Conservation (phyloP, 2,329 filamentous ascomycete genomes). For the Pyrenophora graminea region DNA sequence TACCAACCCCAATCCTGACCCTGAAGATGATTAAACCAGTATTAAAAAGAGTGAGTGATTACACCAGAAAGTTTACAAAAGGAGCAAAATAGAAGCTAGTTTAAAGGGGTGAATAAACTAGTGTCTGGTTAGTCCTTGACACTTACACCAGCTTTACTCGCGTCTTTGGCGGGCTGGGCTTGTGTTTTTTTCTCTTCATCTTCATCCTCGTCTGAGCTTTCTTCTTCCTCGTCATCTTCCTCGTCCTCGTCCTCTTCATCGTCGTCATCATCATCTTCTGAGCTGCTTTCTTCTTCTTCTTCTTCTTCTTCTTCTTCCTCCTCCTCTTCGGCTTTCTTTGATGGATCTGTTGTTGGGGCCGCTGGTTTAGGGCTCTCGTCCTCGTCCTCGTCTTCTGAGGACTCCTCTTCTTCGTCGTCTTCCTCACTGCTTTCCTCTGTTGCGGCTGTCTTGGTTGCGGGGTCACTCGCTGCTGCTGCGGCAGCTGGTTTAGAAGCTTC, state of each 20-base stretch:
- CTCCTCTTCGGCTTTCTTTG: neutral
- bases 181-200: constrained; percentile 26
- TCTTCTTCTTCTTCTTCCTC: constrained; percentile 6
- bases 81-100: too few relatives aligned
- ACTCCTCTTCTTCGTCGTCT: constrained; percentile 15
- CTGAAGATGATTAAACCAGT: too few relatives aligned
- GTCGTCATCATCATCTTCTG: constrained; percentile 2
- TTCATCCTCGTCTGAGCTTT: constrained; percentile 4
- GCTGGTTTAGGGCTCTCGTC: neutral
- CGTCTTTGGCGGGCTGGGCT: constrained; percentile 31
- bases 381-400: constrained; percentile 12
- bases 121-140: constrained; percentile 41
- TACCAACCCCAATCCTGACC: too few relatives aligned
- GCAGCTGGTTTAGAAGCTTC: neutral
- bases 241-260: constrained; percentile 15
- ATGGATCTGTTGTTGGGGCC: neutral
- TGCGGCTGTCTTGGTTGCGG: neutral
- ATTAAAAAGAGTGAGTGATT: too few relatives aligned
- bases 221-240: constrained; percentile 13
- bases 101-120: neutral
- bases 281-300: neutral
- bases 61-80: too few relatives aligned
- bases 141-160: constrained; percentile 40
- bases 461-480: neutral
- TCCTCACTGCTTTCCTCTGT: neutral